Conservation (phyloP, 108 stramenopile genomes). For the Poteriospumella lacustris region DNA sequence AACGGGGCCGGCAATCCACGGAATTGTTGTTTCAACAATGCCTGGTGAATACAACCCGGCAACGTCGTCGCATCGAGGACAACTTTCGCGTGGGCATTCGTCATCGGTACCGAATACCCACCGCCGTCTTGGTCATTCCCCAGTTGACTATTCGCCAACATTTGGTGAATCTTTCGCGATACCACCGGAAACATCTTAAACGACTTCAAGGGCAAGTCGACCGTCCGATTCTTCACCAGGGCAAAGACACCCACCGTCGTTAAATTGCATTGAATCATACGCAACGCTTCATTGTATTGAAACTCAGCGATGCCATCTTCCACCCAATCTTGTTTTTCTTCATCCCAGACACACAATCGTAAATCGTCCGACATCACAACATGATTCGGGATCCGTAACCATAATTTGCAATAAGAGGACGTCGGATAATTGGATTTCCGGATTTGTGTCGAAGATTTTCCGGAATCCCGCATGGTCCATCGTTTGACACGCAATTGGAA, state of each 20-base stretch:
- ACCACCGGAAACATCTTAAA: background rate
- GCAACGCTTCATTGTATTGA: constrained; percentile 19
- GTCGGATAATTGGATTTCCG: background rate
- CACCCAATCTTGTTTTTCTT: constrained; percentile 7
- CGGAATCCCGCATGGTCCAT: constrained; percentile 10
- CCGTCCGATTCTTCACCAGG: constrained; percentile 12
- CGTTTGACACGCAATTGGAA: constrained; percentile 9
- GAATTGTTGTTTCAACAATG: no score
- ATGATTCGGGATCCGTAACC: background rate
- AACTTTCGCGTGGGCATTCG: no score
- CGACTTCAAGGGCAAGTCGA: constrained; percentile 1
- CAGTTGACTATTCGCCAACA: no score
- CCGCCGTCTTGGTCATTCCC: no score
- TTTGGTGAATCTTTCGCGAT: no score
- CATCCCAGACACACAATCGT: constrained; percentile 15
- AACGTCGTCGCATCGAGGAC: no score
- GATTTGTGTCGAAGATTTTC: background rate
- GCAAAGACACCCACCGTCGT: constrained; percentile 22
- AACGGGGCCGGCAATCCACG: no score
- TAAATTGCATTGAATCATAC: background rate
- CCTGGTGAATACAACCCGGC: no score
- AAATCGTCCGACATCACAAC: constrained; percentile 25
- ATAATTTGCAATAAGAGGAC: background rate
- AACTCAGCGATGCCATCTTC: constrained; percentile 25
- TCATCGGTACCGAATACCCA: no score